phyloP scores from a whole-genome alignment of 1,284 basidiomycete species.

The Apiotrichum gracile region DNA sequence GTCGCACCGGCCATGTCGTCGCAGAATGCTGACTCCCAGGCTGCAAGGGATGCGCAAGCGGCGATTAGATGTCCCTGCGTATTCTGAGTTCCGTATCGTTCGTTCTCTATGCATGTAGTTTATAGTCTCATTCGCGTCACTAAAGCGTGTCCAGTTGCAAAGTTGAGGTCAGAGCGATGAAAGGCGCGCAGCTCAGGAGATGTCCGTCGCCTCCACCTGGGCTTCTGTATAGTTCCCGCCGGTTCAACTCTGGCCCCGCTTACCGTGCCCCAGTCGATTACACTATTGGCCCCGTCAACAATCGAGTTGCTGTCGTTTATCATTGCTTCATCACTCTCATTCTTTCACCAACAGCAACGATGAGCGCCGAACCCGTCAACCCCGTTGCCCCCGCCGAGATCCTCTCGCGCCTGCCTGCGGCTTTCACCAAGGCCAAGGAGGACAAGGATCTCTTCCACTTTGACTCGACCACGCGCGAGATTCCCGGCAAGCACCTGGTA shows the following conservation, averaged over 20 bases:
- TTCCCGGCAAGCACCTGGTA: constrained; percentile 33
- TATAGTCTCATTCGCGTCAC: too few species aligned
- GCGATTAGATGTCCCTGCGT: neutral
- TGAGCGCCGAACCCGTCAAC: constrained; percentile 25
- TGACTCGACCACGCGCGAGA: constrained; percentile 59
- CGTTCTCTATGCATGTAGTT: constrained; percentile 2
- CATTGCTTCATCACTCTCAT: too few species aligned
- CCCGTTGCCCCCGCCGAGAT: constrained; percentile 49
- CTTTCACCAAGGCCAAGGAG: constrained; percentile 59
- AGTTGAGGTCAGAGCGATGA: too few species aligned
- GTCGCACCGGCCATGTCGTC: neutral
- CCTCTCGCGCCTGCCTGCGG: constrained; percentile 55
- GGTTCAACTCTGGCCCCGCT: too few species aligned
- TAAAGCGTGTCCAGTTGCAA: too few species aligned
- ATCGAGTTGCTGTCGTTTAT: too few species aligned
- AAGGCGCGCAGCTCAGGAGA: too few species aligned
- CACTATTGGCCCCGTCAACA: too few species aligned
- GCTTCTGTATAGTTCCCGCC: too few species aligned
- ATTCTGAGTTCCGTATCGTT: neutral
- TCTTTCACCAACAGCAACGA: constrained; percentile 2
- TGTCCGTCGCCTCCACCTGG: too few species aligned
- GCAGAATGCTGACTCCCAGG: neutral
- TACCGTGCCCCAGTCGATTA: too few species aligned
- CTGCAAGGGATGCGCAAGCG: neutral
- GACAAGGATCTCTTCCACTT: constrained; percentile 70